Percentiles rank a stretch among this genome's conserved stretches.
phyloP scores from a whole-genome alignment of 192 early-diverging fungal genomes.

The Phycomyces nitens region DNA sequence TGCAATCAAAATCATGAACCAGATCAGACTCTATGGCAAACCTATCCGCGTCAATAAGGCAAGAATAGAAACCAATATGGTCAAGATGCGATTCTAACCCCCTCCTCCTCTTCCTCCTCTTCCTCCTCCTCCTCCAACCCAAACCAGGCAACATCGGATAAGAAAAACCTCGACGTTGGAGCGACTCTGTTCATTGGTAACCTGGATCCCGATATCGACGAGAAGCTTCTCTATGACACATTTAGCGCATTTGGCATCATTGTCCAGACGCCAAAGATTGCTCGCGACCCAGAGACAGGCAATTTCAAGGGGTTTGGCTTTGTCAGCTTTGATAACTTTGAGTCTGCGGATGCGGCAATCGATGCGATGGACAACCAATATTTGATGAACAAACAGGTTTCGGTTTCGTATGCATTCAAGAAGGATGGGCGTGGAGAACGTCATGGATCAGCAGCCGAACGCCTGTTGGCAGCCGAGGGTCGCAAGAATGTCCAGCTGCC shows the following conservation, averaged over 20 bases:
- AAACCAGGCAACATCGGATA: slow-evolving; percentile 78
- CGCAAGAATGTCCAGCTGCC: slow-evolving; percentile 74
- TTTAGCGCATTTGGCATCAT: slow-evolving; percentile 93
- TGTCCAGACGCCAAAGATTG: slow-evolving; percentile 81
- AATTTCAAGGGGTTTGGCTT: slow-evolving; percentile 92
- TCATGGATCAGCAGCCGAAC: slow-evolving; percentile 93
- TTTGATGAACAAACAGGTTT: slow-evolving; percentile 89
- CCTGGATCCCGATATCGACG: slow-evolving; percentile 88
- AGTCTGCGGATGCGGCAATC: slow-evolving; percentile 93
- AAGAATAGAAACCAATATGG: no score
- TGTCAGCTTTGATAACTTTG: slow-evolving; percentile 89
- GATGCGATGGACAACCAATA: slow-evolving; percentile 98
- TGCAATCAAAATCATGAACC: slow-evolving; percentile 94
- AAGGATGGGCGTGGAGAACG: slow-evolving; percentile 98
- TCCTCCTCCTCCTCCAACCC: no score
- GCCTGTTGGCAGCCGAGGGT: slow-evolving; percentile 87
- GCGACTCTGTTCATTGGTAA: slow-evolving; percentile 97
- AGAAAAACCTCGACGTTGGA: slow-evolving; percentile 86
- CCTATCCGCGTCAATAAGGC: slow-evolving; percentile 93
- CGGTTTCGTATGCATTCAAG: slow-evolving; percentile 91
- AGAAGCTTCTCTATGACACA: slow-evolving; percentile 89
- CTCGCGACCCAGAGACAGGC: slow-evolving; percentile 82
- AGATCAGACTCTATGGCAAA: slow-evolving; percentile 93
- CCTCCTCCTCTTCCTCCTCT: no score
- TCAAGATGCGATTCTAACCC: no score